Conservation (phyloP, 2,329 filamentous ascomycete species). For the Trichoderma guizhouense region DNA sequence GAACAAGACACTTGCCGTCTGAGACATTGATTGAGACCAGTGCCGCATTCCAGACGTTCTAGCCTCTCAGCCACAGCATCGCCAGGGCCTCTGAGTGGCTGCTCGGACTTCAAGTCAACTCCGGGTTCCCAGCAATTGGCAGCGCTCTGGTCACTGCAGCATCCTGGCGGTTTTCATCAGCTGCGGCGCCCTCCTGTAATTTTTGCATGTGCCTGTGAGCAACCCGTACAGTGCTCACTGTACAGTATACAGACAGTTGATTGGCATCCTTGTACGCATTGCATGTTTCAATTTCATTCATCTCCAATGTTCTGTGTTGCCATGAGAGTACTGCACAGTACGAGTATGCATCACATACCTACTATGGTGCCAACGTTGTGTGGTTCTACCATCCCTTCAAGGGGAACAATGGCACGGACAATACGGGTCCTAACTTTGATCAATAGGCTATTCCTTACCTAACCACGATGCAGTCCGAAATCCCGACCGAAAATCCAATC, state of each 20-base stretch:
- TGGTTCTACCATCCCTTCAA: not conserved
- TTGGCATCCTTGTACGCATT: not conserved
- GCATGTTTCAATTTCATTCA: not conserved
- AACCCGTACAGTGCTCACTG: not conserved
- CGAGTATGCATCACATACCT: not conserved
- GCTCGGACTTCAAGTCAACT: not conserved
- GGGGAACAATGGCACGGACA: not conserved
- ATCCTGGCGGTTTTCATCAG: not conserved
- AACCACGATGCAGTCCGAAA: not conserved
- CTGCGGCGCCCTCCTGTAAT: not conserved
- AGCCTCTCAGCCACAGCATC: constrained; percentile 6
- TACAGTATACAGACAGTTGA: not conserved
- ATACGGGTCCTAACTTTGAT: not conserved
- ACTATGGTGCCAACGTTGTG: not conserved
- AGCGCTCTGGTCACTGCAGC: not conserved
- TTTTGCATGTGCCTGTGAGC: not conserved
- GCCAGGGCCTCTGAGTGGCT: not conserved
- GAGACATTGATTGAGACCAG: not conserved
- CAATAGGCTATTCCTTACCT: not conserved
- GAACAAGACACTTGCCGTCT: not conserved
- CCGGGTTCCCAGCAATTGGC: not conserved
- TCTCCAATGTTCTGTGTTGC: not conserved
- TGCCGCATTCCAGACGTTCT: not conserved
- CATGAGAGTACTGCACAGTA: not conserved
- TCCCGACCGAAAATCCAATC: not conserved